Conservation (phyloP, 352 stramenopile species). For the Phytophthora fragariaefolia region DNA sequence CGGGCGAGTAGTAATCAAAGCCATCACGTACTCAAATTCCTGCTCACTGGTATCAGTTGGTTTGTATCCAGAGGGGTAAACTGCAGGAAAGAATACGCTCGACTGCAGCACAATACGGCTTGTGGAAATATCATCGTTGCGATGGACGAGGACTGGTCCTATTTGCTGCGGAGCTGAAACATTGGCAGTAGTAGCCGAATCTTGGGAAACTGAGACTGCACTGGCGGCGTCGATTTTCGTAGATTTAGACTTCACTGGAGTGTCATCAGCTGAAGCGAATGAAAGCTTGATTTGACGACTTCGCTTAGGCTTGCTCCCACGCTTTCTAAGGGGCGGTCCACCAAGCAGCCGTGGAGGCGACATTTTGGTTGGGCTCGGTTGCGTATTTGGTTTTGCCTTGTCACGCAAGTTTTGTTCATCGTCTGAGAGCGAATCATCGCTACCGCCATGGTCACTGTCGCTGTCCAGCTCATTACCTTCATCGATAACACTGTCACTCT, state of each 20-base stretch:
- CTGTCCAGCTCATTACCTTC: slow-evolving; percentile 47
- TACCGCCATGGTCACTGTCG: slow-evolving; percentile 47
- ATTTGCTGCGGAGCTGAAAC: neutral
- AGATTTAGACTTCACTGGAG: neutral
- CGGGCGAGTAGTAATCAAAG: slow-evolving; percentile 57
- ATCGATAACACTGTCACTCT: slow-evolving; percentile 32
- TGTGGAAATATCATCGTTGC: slow-evolving; percentile 8
- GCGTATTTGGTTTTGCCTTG: slow-evolving; percentile 7
- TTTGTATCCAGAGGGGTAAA: slow-evolving; percentile 32
- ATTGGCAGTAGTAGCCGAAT: neutral
- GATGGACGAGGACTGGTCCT: neutral
- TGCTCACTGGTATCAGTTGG: slow-evolving; percentile 26
- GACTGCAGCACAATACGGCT: slow-evolving; percentile 32
- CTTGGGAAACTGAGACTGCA: neutral
- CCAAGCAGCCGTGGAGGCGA: slow-evolving; percentile 28
- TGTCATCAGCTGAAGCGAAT: slow-evolving; percentile 26
- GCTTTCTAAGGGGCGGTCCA: slow-evolving; percentile 14
- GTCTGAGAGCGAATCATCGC: slow-evolving; percentile 32
- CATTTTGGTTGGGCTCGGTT: slow-evolving; percentile 28
- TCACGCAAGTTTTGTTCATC: slow-evolving; percentile 15
- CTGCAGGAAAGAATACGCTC: slow-evolving; percentile 43
- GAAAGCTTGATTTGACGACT: slow-evolving; percentile 48
- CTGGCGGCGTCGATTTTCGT: neutral
- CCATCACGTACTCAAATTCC: slow-evolving; percentile 67
- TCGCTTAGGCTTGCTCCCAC: slow-evolving; percentile 31